Percentiles rank a stretch among this genome's conserved stretches.
Conservation (phyloP, 495 filamentous ascomycete genomes). For the Choiromyces venosus region DNA sequence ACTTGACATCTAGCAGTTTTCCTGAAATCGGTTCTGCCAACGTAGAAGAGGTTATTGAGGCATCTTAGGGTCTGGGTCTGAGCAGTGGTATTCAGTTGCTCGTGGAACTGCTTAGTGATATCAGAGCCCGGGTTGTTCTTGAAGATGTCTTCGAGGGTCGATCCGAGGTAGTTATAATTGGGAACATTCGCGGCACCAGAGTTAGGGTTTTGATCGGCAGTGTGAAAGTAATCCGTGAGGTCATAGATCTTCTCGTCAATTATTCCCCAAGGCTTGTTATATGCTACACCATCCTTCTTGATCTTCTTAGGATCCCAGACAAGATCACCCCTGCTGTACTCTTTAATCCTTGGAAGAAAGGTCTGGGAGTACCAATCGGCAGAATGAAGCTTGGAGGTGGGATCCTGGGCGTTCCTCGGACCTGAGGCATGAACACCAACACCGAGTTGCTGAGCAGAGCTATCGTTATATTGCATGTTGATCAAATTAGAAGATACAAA, state of each 20-base stretch:
- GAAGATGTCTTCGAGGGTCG: constrained; percentile 58
- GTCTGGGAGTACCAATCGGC: constrained; percentile 67
- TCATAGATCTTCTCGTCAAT: constrained; percentile 74
- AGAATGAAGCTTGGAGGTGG: constrained; percentile 53
- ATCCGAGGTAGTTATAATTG: constrained; percentile 64
- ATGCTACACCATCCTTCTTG: constrained; percentile 57
- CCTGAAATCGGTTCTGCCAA: constrained; percentile 80
- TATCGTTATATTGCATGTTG: constrained; percentile 56
- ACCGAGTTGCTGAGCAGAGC: constrained; percentile 40
- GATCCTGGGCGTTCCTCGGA: constrained; percentile 48
- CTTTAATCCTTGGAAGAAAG: constrained; percentile 73
- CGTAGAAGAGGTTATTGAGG: constrained; percentile 75
- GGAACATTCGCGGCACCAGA: constrained; percentile 45
- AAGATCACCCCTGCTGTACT: constrained; percentile 81
- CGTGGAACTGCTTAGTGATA: constrained; percentile 56
- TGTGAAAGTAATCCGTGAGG: constrained; percentile 83
- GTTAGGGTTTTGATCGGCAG: constrained; percentile 40
- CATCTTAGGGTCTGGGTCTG: constrained; percentile 57
- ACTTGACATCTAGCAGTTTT: constrained; percentile 68
- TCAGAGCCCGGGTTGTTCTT: constrained; percentile 71
- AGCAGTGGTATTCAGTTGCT: constrained; percentile 44
- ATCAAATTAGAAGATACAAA: constrained; percentile 56
- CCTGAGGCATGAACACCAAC: constrained; percentile 66
- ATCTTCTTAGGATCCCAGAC: constrained; percentile 58
- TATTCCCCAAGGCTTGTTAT: constrained; percentile 72